Evolutionary conservation across 2,329 filamentous ascomycete species (phyloP).

Genomic region (Chaetomium strumarium): DNA sequence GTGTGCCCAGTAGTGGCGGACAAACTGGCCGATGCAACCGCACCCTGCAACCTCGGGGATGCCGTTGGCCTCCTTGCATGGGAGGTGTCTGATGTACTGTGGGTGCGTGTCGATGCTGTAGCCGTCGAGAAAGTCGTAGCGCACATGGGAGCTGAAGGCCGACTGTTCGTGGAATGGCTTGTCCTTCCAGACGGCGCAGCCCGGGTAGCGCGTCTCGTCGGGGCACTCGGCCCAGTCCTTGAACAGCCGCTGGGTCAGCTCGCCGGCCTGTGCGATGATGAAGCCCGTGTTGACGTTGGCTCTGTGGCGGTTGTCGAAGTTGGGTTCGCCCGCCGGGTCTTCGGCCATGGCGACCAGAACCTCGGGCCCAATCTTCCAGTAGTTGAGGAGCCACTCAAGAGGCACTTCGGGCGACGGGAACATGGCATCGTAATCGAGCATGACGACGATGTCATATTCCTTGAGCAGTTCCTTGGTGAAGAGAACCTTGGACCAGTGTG

Average conservation of each 20-base stretch:
- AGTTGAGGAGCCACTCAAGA: conserved; percentile 44
- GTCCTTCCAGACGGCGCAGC: conserved; percentile 29
- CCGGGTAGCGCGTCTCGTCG: conserved; percentile 29
- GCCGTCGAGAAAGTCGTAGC: conserved; percentile 31
- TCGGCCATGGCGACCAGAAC: conserved; percentile 37
- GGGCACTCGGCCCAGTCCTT: conserved; percentile 43
- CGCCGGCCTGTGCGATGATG: conserved; percentile 47
- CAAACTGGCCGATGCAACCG: conserved; percentile 36
- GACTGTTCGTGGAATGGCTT: conserved; percentile 38
- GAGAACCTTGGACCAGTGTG: conserved; percentile 42
- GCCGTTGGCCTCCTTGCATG: conserved; percentile 40
- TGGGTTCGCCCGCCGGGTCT: conserved; percentile 34
- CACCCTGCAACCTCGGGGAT: conserved; percentile 33
- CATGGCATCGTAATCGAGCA: conserved; percentile 41
- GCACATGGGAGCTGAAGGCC: conserved; percentile 39
- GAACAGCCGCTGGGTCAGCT: conserved; percentile 42
- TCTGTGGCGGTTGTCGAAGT: conserved; percentile 36
- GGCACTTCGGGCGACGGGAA: conserved; percentile 40
- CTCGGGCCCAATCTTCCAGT: conserved; percentile 37
- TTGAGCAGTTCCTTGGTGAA: conserved; percentile 39
- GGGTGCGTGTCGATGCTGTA: conserved; percentile 31
- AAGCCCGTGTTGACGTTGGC: conserved; percentile 48
- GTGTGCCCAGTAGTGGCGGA: conserved; percentile 40
- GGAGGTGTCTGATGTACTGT: conserved; percentile 35
- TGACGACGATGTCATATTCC: conserved; percentile 39